Base-by-base conservation (phyloP, 176 grass and related monocot species). In the Rhynchospora breviuscula region DNA sequence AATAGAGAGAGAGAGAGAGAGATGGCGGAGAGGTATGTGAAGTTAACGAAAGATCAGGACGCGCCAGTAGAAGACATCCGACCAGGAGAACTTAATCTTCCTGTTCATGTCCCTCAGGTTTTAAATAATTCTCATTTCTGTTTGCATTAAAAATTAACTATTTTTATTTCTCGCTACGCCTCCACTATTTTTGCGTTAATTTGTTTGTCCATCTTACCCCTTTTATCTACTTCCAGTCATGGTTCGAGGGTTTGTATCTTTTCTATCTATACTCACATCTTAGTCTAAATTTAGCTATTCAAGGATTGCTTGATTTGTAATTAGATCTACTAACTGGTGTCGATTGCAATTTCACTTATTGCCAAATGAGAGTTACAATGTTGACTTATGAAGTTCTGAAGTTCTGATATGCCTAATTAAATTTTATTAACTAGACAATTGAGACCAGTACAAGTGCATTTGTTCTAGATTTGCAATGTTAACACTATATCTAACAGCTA, bases 81-180 rank as follows among this genome's bases (percentile, higher is more conserved):
- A 43, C 89, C 92, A 13, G 92, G 89, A 33, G 92, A 94, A 60
- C 92, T 94, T 72, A 94, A 88, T 53, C 87, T 84, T 57, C 87
- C 92, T 66, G 74, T 91, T 71, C 45, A 68, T 49, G 83, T 94
- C 59, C 83, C 85, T 0, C 83, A 85, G 89, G 89, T 89, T 29
- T 66, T 45, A 52, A 7, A 8, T 67, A 33, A 26, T 35, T 56
- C 26, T 25, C 70, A 57, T 46, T 13, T 58, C 7, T 87, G n/a
- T 26, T 22, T 4, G 1, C 14, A 19, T 56, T 15, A 54, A 66
- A 1, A 29, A 29, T 59, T 21, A 22, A 7, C 47, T 9, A 45
- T 1, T 0, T 61, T 61, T 67, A 6, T 56, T 25, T 14, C 59
- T 69, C 29, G 26, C 26, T 29, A 29, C 26, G 26, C 26, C 26